Conservation (phyloP, 1,139 yeast species). For the Yamadazyma mexicana region DNA sequence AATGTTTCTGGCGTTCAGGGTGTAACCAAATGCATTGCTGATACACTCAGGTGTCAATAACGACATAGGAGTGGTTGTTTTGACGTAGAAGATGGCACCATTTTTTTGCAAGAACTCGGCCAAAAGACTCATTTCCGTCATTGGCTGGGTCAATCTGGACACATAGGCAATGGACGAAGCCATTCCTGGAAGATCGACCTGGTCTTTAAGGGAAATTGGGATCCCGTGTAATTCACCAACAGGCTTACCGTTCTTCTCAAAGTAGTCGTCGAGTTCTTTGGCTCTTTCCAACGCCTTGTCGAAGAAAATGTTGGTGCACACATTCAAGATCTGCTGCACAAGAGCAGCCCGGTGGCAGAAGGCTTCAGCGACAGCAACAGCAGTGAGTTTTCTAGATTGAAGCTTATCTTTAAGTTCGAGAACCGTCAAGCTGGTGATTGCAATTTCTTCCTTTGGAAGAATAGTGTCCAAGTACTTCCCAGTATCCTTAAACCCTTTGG, state of each 20-base stretch:
- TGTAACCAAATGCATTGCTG: conserved; percentile 48
- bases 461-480: conserved; percentile 14
- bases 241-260: conserved; percentile 29
- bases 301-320: conserved; percentile 32
- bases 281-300: conserved; percentile 30
- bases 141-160: conserved; percentile 28
- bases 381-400: conserved; percentile 3
- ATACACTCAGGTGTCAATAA: conserved; percentile 53
- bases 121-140: conserved; percentile 36
- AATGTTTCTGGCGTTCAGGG: conserved; percentile 47
- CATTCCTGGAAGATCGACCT: conserved; percentile 45
- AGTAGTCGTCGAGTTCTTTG: conserved; percentile 36
- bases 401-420: conserved; percentile 6
- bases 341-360: conserved; percentile 32
- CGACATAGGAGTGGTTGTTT: conserved; percentile 60
- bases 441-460: conserved; percentile 18
- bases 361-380: conserved; percentile 6
- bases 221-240: conserved; percentile 67
- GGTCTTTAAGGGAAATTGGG: conserved; percentile 62
- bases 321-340: conserved; percentile 43
- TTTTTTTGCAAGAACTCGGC: conserved; percentile 40
- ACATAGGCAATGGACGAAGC: conserved; percentile 48
- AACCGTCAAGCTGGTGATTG: conserved; percentile 16
- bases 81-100: conserved; percentile 58
- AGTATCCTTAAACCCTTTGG: conserved; percentile 11